phyloP scores from a whole-genome alignment of 2,329 filamentous ascomycete species.

The Ceratocystis alfenasii region DNA sequence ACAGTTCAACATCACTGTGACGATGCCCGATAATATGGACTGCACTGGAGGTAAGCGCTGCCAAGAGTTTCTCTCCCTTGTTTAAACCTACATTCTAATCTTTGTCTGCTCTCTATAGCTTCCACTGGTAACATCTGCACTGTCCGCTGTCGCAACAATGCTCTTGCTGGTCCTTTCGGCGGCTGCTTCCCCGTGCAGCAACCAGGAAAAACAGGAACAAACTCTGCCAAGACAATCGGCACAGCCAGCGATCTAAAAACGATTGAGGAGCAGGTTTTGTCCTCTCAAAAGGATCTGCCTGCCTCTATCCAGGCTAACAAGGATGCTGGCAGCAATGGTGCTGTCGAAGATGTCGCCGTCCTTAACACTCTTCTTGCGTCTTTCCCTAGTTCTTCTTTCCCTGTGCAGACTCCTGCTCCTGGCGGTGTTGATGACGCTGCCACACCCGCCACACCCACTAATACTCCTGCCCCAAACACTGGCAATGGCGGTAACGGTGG shows the following conservation, averaged over 20 bases:
- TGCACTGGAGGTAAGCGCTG: conserved; percentile 39
- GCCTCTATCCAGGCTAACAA: conserved; percentile 34
- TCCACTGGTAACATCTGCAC: conserved; percentile 49
- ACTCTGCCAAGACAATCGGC: conserved; percentile 35
- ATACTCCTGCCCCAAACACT: conserved; percentile 20
- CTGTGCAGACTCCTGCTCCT: conserved; percentile 30
- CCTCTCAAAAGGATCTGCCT: conserved; percentile 41
- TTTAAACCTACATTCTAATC: background rate
- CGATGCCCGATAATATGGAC: conserved; percentile 38
- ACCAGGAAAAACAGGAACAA: conserved; percentile 34
- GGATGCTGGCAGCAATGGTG: conserved; percentile 29
- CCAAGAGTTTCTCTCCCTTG: fast-evolving
- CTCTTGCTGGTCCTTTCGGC: conserved; percentile 44
- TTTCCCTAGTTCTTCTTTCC: conserved; percentile 27
- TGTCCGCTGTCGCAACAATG: conserved; percentile 47
- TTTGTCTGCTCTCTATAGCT: conserved; percentile 26
- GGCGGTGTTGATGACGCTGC: conserved; percentile 21
- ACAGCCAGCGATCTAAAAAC: conserved; percentile 37
- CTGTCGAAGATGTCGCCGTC: conserved; percentile 29
- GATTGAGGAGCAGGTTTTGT: conserved; percentile 37
- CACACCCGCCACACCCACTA: conserved; percentile 15
- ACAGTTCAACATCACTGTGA: conserved; percentile 45
- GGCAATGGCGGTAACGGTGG: conserved; percentile 21
- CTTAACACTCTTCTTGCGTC: conserved; percentile 27
- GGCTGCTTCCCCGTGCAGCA: conserved; percentile 49